Evolutionary conservation across 768 basidiomycete species (phyloP), one percentile per base, ranked within the genome.

Genomic region (Imleria badia): DNA sequence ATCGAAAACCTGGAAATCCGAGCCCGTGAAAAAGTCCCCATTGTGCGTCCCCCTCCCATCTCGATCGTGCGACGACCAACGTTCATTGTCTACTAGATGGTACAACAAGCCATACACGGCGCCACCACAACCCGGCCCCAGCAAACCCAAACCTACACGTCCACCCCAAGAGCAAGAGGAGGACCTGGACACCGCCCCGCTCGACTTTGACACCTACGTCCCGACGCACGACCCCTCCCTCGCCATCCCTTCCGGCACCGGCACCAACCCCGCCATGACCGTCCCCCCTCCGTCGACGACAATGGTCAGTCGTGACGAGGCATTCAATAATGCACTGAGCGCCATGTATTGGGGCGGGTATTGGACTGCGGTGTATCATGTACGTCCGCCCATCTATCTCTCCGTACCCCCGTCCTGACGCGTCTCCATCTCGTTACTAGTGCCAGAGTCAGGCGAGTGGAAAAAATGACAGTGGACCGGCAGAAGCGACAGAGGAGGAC

Each of bases 331-430:
- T 45, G 91, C 89, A 6, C 60, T 91, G 63, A 80, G 78, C 30
- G 89, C 91, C 17, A 91, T 87, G 84, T 93, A 92, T 67, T 92
- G 91, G 90, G 77, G 79, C 22, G 91, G 90, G 19, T 93, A 92
- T 67, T 93, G 90, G 89, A 90, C 89, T 3, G 89, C 89, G 2
- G 79, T 91, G 44, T 92, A 91, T 64, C 86, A 92, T 66, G 90
- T 89, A 61, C 45, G 83, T 19, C 19, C 76, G 10, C n/a, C 12
- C 17, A 1, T 17, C 19, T 13, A 2, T 19, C 33, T 6, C 15
- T 54, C 39, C 10, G 5, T 41, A 43, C 14, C 13, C 30, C 29
- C 17, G 22, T 38, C 31, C 19, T 47, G 26, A 44, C 39, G n/a
- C 43, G 29, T 46, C 41, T 59, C 23, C 46, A 52, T 15, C 43